Evolutionary conservation across 176 grass and related monocot genomes (phyloP).

Genomic region (Otatea glauca): DNA sequence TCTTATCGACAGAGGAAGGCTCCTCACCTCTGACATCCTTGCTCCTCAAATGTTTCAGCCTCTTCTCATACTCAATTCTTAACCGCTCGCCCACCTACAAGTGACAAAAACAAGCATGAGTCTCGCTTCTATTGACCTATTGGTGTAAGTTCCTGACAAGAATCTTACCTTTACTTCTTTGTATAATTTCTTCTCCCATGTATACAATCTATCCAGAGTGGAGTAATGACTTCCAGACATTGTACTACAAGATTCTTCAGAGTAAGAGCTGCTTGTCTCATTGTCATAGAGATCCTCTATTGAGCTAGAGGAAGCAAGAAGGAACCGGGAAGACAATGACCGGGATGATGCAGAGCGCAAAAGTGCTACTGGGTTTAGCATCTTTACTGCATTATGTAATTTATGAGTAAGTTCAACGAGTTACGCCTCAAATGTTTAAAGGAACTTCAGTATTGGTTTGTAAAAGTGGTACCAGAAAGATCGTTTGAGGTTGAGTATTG

Average conservation of each 20-base stretch:
- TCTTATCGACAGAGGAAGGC: constrained; percentile 66
- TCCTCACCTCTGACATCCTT: constrained; percentile 79
- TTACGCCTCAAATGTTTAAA: constrained; percentile 48
- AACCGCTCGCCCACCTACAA: constrained; percentile 73
- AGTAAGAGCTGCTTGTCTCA: constrained; percentile 77
- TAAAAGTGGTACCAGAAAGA: constrained; percentile 78
- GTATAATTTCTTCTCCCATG: constrained; percentile 98
- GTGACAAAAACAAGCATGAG: constrained; percentile 39
- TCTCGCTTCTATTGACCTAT: constrained; percentile 1
- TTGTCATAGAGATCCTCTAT: constrained; percentile 84
- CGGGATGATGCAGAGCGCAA: constrained; percentile 76
- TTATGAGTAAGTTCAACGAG: constrained; percentile 31
- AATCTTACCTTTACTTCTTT: constrained; percentile 91
- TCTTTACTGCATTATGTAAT: constrained; percentile 64
- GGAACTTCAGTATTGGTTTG: constrained; percentile 36
- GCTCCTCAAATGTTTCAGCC: constrained; percentile 69
- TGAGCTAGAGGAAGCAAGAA: constrained; percentile 68
- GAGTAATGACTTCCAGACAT: constrained; percentile 86
- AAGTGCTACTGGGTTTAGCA: constrained; percentile 79
- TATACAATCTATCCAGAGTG: constrained; percentile 88
- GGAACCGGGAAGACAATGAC: constrained; percentile 80
- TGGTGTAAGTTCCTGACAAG: constrained; percentile 21
- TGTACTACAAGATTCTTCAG: constrained; percentile 74
- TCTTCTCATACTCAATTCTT: constrained; percentile 93
- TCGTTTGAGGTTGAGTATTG: constrained; percentile 77